Evolutionary conservation across 176 grass and related monocot genomes (phyloP).

Genomic region (Rhynchospora tenuis): DNA sequence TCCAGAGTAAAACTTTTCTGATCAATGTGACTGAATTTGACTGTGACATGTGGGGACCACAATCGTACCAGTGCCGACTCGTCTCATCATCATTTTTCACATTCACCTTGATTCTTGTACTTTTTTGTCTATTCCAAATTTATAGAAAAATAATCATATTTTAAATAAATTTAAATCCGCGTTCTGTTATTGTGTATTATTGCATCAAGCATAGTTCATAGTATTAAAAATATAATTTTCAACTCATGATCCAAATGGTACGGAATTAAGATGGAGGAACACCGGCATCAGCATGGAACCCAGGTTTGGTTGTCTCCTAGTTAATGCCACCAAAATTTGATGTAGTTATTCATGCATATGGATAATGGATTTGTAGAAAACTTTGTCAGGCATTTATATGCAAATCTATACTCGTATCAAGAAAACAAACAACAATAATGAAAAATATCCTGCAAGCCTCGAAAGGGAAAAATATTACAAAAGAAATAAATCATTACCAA

Average conservation of each 20-base stretch:
- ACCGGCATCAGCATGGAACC: neutral
- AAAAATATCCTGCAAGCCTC: no score
- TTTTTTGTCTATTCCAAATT: neutral
- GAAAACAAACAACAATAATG: neutral
- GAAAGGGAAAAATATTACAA: no score
- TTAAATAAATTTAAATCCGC: no score
- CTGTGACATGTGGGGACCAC: neutral
- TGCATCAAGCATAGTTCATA: no score
- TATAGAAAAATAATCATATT: no score
- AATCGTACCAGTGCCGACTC: neutral
- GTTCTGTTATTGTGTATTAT: no score
- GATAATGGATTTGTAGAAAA: no score
- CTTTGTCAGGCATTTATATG: no score
- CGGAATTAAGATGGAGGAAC: neutral
- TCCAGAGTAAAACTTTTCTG: neutral
- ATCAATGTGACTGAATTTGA: neutral
- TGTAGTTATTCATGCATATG: neutral
- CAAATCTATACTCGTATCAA: neutral
- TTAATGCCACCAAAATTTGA: constrained; percentile 7
- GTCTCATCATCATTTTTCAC: neutral
- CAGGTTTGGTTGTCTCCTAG: neutral
- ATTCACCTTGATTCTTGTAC: neutral
- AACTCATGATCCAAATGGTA: no score
- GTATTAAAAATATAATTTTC: no score
- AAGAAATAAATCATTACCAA: no score